Base-by-base conservation (phyloP, 2,329 filamentous ascomycete genomes). In the Sporothrix schenckii region DNA sequence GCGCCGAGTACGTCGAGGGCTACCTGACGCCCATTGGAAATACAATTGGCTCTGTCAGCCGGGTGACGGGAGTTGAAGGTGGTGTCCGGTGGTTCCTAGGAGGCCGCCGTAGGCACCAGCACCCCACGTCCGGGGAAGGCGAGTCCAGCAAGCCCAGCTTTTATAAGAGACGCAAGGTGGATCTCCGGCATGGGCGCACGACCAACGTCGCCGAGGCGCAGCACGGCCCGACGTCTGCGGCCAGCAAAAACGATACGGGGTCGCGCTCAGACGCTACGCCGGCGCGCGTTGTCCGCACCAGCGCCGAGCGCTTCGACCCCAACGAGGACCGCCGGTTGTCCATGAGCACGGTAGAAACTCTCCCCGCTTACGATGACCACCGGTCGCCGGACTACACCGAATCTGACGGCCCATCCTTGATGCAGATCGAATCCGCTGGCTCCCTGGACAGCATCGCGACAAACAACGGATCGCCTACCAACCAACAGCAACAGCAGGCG, bases 1-100 rank as follows among this genome's bases (percentile, higher is more conserved):
- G 93, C 72, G 94, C 92, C 65, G 93, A 97, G 78, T 93, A 96
- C 76, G 89, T 97, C 24, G 94, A 98, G 79, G 90, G 92, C 61
- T 94, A 92, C 75, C 88, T 97, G 67, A 92, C 91, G 1, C 93
- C 93, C 1, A 88, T 97, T 68, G 92, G 92, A 68, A 95, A 92
- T 77, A 95, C 92, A 0, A 92, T 97, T 41, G 92, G 92, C 16
- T 91, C 89, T 0, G 92, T 97, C 6, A 91, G 93, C 41, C 88
- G 92, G 41, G 89, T 90, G 44, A 97, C 94, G 0, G 94, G 94
- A 72, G 91, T 97, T 2, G 94, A 98, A 78, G 90, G 90, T 69
- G 91, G 93, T 70, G 86, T 97, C 16, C 87, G 95, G 66, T 94
- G 93, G 87, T 95, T 96, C 74, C 83, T 97, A 7, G 87, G 88